phyloP scores from a whole-genome alignment of 1,139 yeast species.

The Taphrina communis region DNA sequence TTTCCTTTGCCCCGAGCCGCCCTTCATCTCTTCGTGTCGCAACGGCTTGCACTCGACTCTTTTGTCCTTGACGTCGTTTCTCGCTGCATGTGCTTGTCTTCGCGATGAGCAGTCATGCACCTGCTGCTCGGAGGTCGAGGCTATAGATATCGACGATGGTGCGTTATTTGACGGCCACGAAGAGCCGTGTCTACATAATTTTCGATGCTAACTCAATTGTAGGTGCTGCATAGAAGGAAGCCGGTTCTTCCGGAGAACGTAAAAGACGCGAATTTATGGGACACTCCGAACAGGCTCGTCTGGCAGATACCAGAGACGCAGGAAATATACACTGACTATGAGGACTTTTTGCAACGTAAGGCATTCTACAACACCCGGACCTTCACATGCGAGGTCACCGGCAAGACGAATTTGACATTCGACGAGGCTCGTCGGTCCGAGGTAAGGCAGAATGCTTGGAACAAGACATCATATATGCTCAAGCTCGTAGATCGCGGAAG shows the following conservation, averaged over 20 bases:
- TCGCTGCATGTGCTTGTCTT: too few species aligned
- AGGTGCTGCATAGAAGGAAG: constrained; percentile 47
- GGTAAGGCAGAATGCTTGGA: constrained; percentile 43
- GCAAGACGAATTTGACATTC: constrained; percentile 86
- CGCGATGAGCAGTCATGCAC: too few species aligned
- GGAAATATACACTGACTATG: constrained; percentile 57
- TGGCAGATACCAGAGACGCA: constrained; percentile 38
- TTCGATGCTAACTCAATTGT: too few species aligned
- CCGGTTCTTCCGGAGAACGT: constrained; percentile 42
- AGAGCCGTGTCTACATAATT: too few species aligned
- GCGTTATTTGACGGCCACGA: too few species aligned
- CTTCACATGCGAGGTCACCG: constrained; percentile 94
- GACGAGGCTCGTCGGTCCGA: constrained; percentile 88
- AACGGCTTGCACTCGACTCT: too few species aligned
- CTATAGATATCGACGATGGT: too few species aligned
- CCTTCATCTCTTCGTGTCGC: too few species aligned
- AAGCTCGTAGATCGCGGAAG: constrained; percentile 36
- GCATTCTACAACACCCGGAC: constrained; percentile 59
- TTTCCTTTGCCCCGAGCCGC: too few species aligned
- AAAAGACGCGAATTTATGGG: background rate
- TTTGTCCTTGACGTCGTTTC: too few species aligned
- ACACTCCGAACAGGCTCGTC: constrained; percentile 42
- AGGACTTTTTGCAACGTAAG: constrained; percentile 64
- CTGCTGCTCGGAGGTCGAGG: too few species aligned
- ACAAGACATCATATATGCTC: background rate